phyloP scores from a whole-genome alignment of 495 filamentous ascomycete species.

The Neurospora sublineolata region DNA sequence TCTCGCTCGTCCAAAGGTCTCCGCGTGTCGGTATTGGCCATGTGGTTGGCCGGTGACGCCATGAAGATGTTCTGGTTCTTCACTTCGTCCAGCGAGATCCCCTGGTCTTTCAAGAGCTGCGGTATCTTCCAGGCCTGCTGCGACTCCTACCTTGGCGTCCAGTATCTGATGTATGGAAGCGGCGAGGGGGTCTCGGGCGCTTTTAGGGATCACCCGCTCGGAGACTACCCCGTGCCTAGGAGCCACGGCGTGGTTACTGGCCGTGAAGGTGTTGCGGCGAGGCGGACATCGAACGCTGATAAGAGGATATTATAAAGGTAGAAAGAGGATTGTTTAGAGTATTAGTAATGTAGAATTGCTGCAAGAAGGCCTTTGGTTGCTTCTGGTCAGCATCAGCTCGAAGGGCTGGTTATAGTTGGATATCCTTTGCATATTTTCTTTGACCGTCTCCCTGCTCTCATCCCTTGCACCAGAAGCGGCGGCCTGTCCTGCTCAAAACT shows the following conservation, averaged over 20 bases:
- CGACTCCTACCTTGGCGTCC: constrained; percentile 70
- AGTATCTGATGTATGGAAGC: constrained; percentile 75
- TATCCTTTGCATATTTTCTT: neutral
- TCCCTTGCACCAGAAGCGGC: neutral
- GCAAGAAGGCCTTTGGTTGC: neutral
- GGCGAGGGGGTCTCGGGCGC: constrained; percentile 20
- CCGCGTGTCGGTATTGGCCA: constrained; percentile 69
- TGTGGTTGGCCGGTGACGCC: constrained; percentile 81
- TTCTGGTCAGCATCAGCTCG: neutral
- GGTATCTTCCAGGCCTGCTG: constrained; percentile 84
- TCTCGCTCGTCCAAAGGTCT: constrained; percentile 81
- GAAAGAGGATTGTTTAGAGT: neutral
- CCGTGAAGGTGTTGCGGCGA: constrained; percentile 11
- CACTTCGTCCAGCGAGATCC: constrained; percentile 57
- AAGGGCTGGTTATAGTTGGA: neutral
- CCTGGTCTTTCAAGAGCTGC: constrained; percentile 82
- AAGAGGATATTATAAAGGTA: constrained; percentile 14
- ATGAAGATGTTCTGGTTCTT: constrained; percentile 98
- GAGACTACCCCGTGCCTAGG: constrained; percentile 3
- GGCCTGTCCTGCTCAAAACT: neutral
- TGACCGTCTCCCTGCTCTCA: neutral
- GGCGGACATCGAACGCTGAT: constrained; percentile 27
- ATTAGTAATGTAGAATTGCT: neutral
- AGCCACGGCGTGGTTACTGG: neutral
- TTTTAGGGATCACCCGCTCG: constrained; percentile 11